A percentile compares a stretch with the other conserved stretches of the same genome.
These are phyloP conservation scores for Adansonia madagascariensis DNA, from an alignment of 441 rosid species.

Conservation along the genomic window DNA sequence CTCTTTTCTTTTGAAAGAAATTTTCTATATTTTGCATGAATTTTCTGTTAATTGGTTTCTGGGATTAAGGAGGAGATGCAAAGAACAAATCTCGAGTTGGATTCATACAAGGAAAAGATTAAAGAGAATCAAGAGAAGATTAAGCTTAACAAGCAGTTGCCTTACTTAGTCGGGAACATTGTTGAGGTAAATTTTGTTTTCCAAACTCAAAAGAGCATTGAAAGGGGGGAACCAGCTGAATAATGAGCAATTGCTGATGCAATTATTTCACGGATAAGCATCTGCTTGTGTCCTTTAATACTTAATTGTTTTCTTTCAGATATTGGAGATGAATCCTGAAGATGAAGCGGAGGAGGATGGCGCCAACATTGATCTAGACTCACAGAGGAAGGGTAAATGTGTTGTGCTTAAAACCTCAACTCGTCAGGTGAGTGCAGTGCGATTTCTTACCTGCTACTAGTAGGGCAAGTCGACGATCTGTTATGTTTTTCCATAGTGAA, in stretches of 20 bases:
- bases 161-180: conserved; percentile 94
- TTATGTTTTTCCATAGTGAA: not conserved
- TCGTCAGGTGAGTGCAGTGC: conserved; percentile 64
- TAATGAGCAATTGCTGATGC: not conserved
- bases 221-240: not conserved
- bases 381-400: conserved; percentile 97
- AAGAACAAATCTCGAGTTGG: conserved; percentile 80
- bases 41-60: conserved; percentile 2
- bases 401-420: conserved; percentile 97
- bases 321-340: conserved; percentile 94
- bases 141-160: conserved; percentile 96
- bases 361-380: conserved; percentile 95
- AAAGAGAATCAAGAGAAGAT: conserved; percentile 99
- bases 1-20: not conserved
- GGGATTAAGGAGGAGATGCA: conserved; percentile 75
- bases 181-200: conserved; percentile 67
- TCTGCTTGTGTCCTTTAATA: conserved; percentile 3
- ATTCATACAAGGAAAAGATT: conserved; percentile 86
- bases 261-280: not conserved
- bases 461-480: not conserved
- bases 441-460: not conserved
- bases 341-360: conserved; percentile 99
- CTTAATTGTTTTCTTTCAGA: conserved; percentile 42
- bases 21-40: not conserved
- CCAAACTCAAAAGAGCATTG: not conserved